Base-by-base conservation (phyloP, 805 yeast genomes). In the Candida cerambycidarum region DNA sequence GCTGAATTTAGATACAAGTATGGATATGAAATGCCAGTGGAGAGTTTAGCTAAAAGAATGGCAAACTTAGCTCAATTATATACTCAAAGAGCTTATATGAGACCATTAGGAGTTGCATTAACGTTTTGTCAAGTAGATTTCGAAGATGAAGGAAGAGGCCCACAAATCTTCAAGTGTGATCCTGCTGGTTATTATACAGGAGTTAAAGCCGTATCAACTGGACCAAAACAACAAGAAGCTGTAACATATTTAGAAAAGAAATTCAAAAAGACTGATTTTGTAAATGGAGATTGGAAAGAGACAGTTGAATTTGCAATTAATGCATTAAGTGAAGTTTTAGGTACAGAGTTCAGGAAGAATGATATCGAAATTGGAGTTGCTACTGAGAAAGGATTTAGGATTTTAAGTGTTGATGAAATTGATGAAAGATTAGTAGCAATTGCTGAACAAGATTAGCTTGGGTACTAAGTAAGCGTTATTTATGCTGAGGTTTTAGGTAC, bases 51-150 rank as follows among this genome's bases (percentile, higher is more conserved):
- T 31, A 92, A 92, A 70, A 79, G 97, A 62, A 84, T 93, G 86
- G 98, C 98, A 43, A 93, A 93, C 63, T 70, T 89, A 59, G 85
- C 96, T 38, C 99, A 93, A 72, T 80, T 93, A 49, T 93, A 89
- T 66, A 93, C 99, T 32, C 99, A 93, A 69, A 79, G 97, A 61
- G 98, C 98, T 9, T 92, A 92, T 66, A 93, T 93, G 98, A 82
- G 99, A 67, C 99, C 99, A 18, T 74, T 89, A 53, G 99, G 99
- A 29, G 97, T 92, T 46, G 88, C 96, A 21, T 75, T 89, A 59
- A 89, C 97, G 18, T 84, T 92, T 57, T 77, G 89, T 45, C 80
- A 95, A 34, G 83, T 86, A 44, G 74, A 69, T 42, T 56, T 58
- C 29, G 74, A 69, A 45, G 97, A 89, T 63, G 97, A 89, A 59